phyloP scores from a whole-genome alignment of 2,329 filamentous ascomycete species.

The Sclerotinia spermophila region DNA sequence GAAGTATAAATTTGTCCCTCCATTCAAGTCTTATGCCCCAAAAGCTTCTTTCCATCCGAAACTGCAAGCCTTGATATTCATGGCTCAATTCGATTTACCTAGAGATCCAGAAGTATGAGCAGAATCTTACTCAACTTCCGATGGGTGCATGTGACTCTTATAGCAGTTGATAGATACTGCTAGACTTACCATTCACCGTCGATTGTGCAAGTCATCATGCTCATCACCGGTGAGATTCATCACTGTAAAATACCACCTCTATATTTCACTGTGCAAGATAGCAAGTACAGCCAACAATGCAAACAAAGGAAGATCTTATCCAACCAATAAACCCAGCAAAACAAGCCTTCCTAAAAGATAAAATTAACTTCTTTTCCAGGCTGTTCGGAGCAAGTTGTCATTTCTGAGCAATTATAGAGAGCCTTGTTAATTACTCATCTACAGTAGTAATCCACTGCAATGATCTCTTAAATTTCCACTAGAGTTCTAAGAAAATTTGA shows the following conservation, averaged over 20 bases:
- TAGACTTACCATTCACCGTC: not conserved
- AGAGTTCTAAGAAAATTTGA: accelerated
- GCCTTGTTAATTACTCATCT: accelerated
- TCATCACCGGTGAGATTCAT: not conserved
- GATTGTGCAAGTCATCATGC: accelerated
- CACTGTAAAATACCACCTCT: too few species aligned
- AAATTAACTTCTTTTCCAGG: accelerated
- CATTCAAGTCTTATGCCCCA: not conserved
- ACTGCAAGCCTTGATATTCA: not conserved
- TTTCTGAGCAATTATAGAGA: not conserved
- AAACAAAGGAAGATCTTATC: accelerated
- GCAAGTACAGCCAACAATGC: too few species aligned
- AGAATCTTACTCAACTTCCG: not conserved
- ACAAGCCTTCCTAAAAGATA: not conserved
- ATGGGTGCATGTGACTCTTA: too few species aligned
- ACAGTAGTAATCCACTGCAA: not conserved
- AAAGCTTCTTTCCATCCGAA: not conserved
- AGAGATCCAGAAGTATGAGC: accelerated
- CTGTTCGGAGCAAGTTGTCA: not conserved
- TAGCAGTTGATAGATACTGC: accelerated
- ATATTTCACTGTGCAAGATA: too few species aligned
- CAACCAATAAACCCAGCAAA: not conserved
- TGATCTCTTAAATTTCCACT: not conserved
- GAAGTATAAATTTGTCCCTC: not conserved
- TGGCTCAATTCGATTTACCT: not conserved